Evolutionary conservation across 106 monocot genomes (phyloP).

Genomic region (Apostasia ramifera): DNA sequence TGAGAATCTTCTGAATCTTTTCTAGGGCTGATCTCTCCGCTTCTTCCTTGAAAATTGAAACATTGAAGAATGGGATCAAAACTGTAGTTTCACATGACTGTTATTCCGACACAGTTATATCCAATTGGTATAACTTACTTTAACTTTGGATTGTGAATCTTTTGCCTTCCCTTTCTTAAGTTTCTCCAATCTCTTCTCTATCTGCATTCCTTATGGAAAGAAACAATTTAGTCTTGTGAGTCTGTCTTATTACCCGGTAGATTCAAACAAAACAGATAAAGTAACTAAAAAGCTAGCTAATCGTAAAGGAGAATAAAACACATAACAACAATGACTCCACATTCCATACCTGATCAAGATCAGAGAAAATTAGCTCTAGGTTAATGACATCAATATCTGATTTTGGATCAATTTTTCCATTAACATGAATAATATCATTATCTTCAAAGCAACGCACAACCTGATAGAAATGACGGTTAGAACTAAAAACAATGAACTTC

Average conservation of each 20-base stretch:
- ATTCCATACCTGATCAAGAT: slow-evolving; percentile 96
- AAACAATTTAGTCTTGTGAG: slow-evolving; percentile 24
- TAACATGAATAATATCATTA: slow-evolving; percentile 97
- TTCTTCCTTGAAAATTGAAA: slow-evolving; percentile 49
- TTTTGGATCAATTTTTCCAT: slow-evolving; percentile 93
- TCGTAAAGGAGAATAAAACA: too few species aligned
- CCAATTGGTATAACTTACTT: slow-evolving; percentile 31
- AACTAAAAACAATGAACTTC: not conserved
- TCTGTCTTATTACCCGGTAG: not conserved
- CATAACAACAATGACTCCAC: not conserved
- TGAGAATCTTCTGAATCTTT: slow-evolving; percentile 71
- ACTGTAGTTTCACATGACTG: not conserved
- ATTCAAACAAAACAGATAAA: not conserved
- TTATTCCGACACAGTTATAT: not conserved
- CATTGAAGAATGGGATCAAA: not conserved
- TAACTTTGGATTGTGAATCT: slow-evolving; percentile 74
- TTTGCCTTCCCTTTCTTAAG: slow-evolving; percentile 90
- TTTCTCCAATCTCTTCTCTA: slow-evolving; percentile 92
- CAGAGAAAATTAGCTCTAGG: slow-evolving; percentile 92
- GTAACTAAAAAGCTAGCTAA: too few species aligned
- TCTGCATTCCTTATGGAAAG: slow-evolving; percentile 48
- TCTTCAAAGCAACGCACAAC: slow-evolving; percentile 99
- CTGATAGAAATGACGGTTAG: slow-evolving; percentile 23
- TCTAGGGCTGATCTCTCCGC: slow-evolving; percentile 85
- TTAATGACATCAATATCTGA: slow-evolving; percentile 99